These are phyloP conservation scores for Colletotrichum chrysophilum DNA, from an alignment of 2,329 filamentous ascomycete genomes.

Conservation along the genomic window DNA sequence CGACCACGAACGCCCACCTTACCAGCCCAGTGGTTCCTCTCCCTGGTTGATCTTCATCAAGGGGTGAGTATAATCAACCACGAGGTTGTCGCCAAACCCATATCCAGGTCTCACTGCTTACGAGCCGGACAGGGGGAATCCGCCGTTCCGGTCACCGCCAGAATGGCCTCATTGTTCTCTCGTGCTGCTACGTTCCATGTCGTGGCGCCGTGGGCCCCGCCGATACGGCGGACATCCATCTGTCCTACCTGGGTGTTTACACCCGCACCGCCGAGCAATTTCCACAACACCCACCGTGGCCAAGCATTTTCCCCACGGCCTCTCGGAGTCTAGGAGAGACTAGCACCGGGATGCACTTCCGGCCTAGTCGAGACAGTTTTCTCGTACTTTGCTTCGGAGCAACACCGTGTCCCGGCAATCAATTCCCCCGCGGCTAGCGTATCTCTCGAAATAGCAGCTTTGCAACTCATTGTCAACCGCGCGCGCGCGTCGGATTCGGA, in stretches of 20 bases:
- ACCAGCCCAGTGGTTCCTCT: background rate
- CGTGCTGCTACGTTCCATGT: background rate
- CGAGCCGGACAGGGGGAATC: background rate
- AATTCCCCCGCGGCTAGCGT: background rate
- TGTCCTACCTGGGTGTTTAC: background rate
- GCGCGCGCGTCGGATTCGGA: background rate
- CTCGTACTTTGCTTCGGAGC: background rate
- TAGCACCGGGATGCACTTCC: background rate
- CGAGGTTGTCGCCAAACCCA: background rate
- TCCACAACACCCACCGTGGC: background rate
- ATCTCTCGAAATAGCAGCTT: background rate
- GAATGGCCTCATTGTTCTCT: background rate
- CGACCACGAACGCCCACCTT: background rate
- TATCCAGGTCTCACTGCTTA: background rate
- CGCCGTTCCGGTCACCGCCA: background rate
- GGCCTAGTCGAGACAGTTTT: background rate
- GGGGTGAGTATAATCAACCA: background rate
- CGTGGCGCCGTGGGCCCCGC: background rate
- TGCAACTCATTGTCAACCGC: background rate
- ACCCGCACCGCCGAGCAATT: background rate
- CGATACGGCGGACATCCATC: constrained; percentile 10
- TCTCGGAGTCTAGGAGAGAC: background rate
- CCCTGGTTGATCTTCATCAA: background rate
- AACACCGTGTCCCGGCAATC: background rate
- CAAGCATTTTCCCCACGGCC: background rate